Evolutionary conservation across 345 rosid genomes (phyloP), one percentile per base, ranked within the genome.

Genomic region (Brassica nigra): DNA sequence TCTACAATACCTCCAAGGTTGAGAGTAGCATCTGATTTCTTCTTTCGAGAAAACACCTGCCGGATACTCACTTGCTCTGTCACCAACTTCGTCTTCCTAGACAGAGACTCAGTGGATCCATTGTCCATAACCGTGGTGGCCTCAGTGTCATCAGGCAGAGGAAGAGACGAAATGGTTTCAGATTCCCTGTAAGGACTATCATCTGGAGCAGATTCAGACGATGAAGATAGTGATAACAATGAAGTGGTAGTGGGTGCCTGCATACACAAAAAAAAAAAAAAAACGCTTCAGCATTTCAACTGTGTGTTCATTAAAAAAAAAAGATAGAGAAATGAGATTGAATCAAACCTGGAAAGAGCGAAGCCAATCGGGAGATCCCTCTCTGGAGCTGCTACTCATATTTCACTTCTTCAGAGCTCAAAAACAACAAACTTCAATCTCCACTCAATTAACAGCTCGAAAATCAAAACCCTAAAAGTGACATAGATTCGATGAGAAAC

Each of bases 331-430:
- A 49, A 15, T 58, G 39, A 71, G 44, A 77, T 27, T 39, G 49
- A 68, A 75, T 29, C 23, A 10, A 23, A 92, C 96, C 96, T 87
- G 83, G 75, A 82, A 93, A 74, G 87, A 82, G 15, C 87, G 90
- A 28, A 91, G 86, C 98, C 94, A 93, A 66, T 93, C 93, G 0
- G 98, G 94, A 84, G 98, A 91, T 78, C 83, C 86, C 81, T 88
- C 94, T 71, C 96, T 82, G 27, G 92, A 86, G 81, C 83, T 83
- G 81, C 82, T 85, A 74, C 89, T 87, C 96, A 92, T 90, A 57
- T 39, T 76, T 37, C 69, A 66, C 73, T 70, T 76, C 69, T 47
- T 59, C 44, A 58, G 9, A 37, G 23, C 74, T 81, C 14, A 23
- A 58, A 39, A 7, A 4, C 76, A 65, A n/a, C 68, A 76, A 71